Percentiles rank a stretch among this genome's conserved stretches.
phyloP scores from a whole-genome alignment of 2,329 filamentous ascomycete species.

The Dryadomyces sulphureus region DNA sequence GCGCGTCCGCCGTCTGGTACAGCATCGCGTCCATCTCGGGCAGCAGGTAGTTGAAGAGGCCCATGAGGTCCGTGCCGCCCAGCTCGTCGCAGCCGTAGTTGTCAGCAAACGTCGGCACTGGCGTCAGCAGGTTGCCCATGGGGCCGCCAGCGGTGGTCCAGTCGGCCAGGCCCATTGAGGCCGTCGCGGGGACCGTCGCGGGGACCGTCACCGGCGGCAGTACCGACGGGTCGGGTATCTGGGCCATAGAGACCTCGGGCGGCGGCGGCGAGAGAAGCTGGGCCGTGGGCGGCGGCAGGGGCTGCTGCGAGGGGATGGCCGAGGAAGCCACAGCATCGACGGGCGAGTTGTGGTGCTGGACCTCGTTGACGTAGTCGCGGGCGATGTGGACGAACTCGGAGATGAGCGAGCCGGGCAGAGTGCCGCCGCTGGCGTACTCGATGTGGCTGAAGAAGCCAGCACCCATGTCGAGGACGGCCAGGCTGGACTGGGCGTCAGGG shows the following conservation, averaged over 20 bases:
- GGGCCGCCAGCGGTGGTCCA: neutral
- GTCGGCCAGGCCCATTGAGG: neutral
- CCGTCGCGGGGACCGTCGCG: no score
- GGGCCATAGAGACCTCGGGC: neutral
- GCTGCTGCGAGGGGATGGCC: neutral
- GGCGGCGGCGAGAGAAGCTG: neutral
- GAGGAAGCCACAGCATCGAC: neutral
- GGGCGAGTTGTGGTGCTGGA: constrained; percentile 5
- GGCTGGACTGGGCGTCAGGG: constrained; percentile 19
- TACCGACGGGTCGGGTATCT: neutral
- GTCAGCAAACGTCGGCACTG: neutral
- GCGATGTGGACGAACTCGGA: constrained; percentile 26
- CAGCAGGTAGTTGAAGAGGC: constrained; percentile 8
- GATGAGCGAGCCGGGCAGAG: constrained; percentile 20
- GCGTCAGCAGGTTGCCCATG: neutral
- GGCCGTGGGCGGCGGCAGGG: neutral
- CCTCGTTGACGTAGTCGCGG: constrained; percentile 18
- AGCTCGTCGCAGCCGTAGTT: constrained; percentile 2
- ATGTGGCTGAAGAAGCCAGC: constrained; percentile 27
- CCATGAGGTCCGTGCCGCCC: constrained; percentile 10
- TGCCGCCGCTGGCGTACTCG: constrained; percentile 20
- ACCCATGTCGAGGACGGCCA: constrained; percentile 24
- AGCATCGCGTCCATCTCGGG: constrained; percentile 8
- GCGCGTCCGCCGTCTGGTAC: neutral
- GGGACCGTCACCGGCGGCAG: neutral